These are phyloP conservation scores for Botrytis paeoniae DNA, from an alignment of 2,329 filamentous ascomycete genomes.

Conservation along the genomic window DNA sequence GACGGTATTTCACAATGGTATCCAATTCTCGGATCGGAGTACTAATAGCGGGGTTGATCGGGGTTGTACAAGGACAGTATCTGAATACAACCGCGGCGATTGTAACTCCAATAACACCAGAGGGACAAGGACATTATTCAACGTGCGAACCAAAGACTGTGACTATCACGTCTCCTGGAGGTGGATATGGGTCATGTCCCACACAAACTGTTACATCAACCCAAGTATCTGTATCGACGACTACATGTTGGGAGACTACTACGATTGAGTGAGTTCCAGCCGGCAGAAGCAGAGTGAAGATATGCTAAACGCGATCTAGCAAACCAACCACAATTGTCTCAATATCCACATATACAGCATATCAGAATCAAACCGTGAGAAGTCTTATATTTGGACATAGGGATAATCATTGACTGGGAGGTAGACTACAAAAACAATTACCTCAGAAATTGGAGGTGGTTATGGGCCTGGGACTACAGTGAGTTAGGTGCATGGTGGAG, in stretches of 20 bases:
- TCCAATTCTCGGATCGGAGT: constrained; percentile 15
- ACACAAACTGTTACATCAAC: constrained; percentile 23
- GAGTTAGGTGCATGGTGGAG: background rate
- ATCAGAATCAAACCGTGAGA: constrained; percentile 8
- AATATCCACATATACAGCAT: constrained; percentile 5
- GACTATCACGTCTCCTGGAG: background rate
- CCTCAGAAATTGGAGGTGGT: background rate
- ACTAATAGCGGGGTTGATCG: constrained; percentile 24
- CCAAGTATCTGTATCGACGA: constrained; percentile 5
- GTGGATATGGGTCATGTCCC: constrained; percentile 17
- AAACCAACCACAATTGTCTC: constrained; percentile 5
- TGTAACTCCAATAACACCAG: background rate
- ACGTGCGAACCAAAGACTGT: constrained; percentile 11
- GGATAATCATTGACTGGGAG: background rate
- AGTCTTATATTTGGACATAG: background rate
- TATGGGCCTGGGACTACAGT: constrained; percentile 10
- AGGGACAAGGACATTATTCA: background rate
- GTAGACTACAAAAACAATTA: background rate
- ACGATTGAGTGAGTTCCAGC: background rate
- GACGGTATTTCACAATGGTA: constrained; percentile 23
- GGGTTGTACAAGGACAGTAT: constrained; percentile 24
- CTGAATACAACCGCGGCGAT: constrained; percentile 14
- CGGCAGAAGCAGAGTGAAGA: background rate
- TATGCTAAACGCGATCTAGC: background rate
- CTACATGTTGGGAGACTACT: constrained; percentile 1